phyloP scores from a whole-genome alignment of 306 rosid species.

The Cicer cuneatum region DNA sequence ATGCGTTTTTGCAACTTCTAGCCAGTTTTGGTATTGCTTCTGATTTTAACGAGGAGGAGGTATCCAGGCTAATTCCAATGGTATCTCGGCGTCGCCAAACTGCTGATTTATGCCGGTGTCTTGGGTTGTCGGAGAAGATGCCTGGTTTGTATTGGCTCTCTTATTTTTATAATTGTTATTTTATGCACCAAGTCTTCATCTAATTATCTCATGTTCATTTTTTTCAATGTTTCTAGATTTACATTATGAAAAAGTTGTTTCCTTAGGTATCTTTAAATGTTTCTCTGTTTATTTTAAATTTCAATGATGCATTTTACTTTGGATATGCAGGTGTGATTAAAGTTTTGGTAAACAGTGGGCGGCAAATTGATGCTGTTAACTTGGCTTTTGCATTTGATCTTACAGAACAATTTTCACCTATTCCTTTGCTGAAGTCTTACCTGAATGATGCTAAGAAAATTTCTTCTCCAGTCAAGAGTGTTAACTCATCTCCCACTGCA shows the following conservation, averaged over 20 bases:
- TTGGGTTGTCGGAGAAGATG: slow-evolving; percentile 92
- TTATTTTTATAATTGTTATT: slow-evolving; percentile 6
- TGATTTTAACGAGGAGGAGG: slow-evolving; percentile 78
- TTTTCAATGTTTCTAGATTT: slow-evolving; percentile 16
- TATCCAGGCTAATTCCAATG: slow-evolving; percentile 87
- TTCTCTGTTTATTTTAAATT: slow-evolving; percentile 28
- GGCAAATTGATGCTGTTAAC: slow-evolving; percentile 97
- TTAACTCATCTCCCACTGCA: slow-evolving; percentile 73
- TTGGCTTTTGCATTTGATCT: slow-evolving; percentile 90
- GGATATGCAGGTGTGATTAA: slow-evolving; percentile 76
- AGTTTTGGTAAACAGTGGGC: slow-evolving; percentile 80
- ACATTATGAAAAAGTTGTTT: not conserved
- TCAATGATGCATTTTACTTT: slow-evolving; percentile 33
- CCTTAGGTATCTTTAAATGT: slow-evolving; percentile 19
- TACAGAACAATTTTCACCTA: slow-evolving; percentile 77
- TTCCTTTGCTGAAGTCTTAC: slow-evolving; percentile 83
- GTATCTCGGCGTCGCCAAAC: slow-evolving; percentile 98
- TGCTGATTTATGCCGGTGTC: slow-evolving; percentile 93
- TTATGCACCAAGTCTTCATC: not conserved
- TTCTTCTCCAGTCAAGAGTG: slow-evolving; percentile 67
- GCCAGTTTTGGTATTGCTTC: slow-evolving; percentile 84
- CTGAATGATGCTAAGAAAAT: slow-evolving; percentile 85
- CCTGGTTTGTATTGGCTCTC: slow-evolving; percentile 63
- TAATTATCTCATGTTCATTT: slow-evolving; percentile 6
- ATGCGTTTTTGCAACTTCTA: slow-evolving; percentile 96